phyloP scores from a whole-genome alignment of 345 rosid genomes.

The Syzygium aromaticum region DNA sequence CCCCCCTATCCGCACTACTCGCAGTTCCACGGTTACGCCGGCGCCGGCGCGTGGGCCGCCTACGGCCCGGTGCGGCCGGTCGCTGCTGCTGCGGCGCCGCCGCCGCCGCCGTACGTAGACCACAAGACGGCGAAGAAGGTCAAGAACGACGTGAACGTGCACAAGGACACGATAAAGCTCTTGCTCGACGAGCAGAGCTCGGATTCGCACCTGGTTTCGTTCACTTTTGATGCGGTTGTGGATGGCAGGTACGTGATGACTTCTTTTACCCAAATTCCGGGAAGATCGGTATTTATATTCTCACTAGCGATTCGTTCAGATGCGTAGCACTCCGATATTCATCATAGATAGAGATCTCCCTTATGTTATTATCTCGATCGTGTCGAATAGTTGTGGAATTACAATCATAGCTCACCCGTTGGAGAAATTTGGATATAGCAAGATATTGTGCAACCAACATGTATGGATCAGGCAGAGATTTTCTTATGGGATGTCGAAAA shows the following conservation, averaged over 20 bases:
- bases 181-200: constrained; percentile 19
- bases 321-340: neutral
- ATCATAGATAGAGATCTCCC: neutral
- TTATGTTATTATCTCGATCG: neutral
- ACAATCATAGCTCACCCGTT: neutral
- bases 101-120: constrained; percentile 21
- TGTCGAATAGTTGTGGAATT: neutral
- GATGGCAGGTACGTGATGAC: constrained; percentile 27
- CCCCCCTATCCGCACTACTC: neutral
- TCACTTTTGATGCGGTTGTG: constrained; percentile 43
- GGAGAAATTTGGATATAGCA: neutral
- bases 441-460: neutral
- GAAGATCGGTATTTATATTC: neutral
- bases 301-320: neutral
- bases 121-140: constrained; percentile 32
- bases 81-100: neutral
- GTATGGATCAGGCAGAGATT: neutral
- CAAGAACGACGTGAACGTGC: constrained; percentile 34
- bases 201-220: constrained; percentile 27
- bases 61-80: neutral
- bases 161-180: constrained; percentile 24
- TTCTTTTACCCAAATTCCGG: neutral
- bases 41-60: neutral
- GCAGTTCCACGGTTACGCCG: neutral
- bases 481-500: neutral